These are phyloP conservation scores for Penicillium janthinellum DNA, from an alignment of 2,329 filamentous ascomycete species.

Conservation along the genomic window DNA sequence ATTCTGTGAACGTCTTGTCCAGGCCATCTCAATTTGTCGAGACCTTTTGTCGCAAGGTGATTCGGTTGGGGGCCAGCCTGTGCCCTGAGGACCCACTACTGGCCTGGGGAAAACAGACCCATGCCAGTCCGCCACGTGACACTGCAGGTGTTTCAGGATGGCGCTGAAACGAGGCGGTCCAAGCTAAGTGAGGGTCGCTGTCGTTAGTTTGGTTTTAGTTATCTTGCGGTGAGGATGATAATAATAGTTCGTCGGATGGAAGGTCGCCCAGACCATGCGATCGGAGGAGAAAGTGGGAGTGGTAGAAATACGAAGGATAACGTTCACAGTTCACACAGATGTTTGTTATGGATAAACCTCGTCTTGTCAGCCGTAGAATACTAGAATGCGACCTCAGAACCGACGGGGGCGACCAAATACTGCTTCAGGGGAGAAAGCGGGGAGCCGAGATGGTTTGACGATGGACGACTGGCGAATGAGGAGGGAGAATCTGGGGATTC, in stretches of 20 bases:
- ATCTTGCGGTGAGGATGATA: too few species aligned
- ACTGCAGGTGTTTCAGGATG: constrained; percentile 18
- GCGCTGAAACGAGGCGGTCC: constrained; percentile 11
- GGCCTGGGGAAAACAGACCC: background rate
- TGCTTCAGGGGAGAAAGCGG: constrained; percentile 3
- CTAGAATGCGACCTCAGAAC: background rate
- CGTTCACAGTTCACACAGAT: background rate
- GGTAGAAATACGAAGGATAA: background rate
- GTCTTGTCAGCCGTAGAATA: constrained; percentile 1
- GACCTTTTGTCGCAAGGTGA: background rate
- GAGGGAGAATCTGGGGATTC: background rate
- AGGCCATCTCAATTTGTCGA: too few species aligned
- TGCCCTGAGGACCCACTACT: too few species aligned
- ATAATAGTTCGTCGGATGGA: background rate
- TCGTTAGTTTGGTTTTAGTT: too few species aligned
- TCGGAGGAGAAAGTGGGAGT: background rate
- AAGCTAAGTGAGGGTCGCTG: background rate
- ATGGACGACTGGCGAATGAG: background rate
- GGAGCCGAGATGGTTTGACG: background rate
- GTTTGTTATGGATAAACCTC: background rate
- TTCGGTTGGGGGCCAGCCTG: background rate
- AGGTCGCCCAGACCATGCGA: background rate
- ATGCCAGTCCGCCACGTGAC: constrained; percentile 9
- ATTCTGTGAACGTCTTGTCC: too few species aligned
- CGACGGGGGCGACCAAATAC: constrained; percentile 1